Evolutionary conservation across 345 rosid species (phyloP).

Genomic region (Citrus reticulata): DNA sequence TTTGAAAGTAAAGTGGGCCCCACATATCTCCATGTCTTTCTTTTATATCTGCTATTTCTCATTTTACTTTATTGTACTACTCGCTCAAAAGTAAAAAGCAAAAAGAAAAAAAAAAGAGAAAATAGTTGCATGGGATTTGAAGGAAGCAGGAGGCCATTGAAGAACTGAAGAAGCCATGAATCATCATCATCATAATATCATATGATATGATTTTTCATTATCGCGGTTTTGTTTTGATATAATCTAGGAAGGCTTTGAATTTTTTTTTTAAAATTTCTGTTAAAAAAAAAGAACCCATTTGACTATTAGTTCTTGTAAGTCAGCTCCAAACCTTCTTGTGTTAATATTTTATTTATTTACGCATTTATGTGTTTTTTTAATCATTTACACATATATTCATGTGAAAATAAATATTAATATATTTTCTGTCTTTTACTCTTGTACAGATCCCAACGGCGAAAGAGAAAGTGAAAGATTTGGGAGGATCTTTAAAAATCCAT

Average conservation of each 20-base stretch:
- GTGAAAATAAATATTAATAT: neutral
- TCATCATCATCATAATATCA: neutral
- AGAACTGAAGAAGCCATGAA: neutral
- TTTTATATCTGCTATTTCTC: neutral
- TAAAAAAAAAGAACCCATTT: slow-evolving; percentile 2
- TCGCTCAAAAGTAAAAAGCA: neutral
- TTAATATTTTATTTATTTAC: neutral
- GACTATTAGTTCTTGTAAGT: slow-evolving; percentile 8
- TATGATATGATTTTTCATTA: neutral
- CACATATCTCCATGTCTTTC: slow-evolving; percentile 8
- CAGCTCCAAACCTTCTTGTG: slow-evolving; percentile 6
- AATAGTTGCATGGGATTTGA: neutral
- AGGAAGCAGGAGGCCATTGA: slow-evolving; percentile 3
- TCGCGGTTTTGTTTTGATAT: neutral
- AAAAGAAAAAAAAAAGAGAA: neutral
- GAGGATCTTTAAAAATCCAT: slow-evolving; percentile 4
- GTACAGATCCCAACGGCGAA: slow-evolving; percentile 22
- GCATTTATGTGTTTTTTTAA: too few relatives aligned
- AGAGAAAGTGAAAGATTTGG: neutral
- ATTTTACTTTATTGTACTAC: neutral
- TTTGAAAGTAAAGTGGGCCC: slow-evolving; percentile 20
- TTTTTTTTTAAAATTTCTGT: neutral
- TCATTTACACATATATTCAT: neutral
- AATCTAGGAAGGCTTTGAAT: neutral
- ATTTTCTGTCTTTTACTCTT: slow-evolving; percentile 14